These are phyloP conservation scores for Thermoascus crustaceus DNA, from an alignment of 2,329 filamentous ascomycete genomes.

Conservation along the genomic window DNA sequence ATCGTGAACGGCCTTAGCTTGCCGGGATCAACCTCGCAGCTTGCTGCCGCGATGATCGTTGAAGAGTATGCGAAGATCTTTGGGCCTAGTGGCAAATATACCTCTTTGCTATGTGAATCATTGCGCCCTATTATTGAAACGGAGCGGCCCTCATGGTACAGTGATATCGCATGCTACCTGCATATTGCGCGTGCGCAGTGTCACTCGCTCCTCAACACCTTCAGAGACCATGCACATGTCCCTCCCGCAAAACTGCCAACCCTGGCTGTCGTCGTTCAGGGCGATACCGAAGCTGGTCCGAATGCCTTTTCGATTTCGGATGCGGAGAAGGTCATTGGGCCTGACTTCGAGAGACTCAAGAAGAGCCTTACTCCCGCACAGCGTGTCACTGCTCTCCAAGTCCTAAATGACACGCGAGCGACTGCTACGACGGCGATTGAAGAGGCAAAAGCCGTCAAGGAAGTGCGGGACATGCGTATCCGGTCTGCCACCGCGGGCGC, in stretches of 20 bases:
- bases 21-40: constrained; percentile 74
- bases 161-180: constrained; percentile 81
- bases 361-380: constrained; percentile 84
- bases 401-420: constrained; percentile 67
- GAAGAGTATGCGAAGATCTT: constrained; percentile 71
- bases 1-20: constrained; percentile 62
- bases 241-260: constrained; percentile 65
- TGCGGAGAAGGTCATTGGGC: constrained; percentile 76
- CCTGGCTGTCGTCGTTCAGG: constrained; percentile 86
- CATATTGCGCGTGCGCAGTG: constrained; percentile 88
- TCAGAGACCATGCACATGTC: constrained; percentile 83
- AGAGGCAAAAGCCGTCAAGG: constrained; percentile 71
- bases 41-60: constrained; percentile 72
- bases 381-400: constrained; percentile 71
- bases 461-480: constrained; percentile 75
- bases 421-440: constrained; percentile 64
- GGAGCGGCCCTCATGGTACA: constrained; percentile 73
- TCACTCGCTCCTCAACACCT: constrained; percentile 79
- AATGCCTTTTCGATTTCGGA: constrained; percentile 83
- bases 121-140: constrained; percentile 71
- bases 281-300: constrained; percentile 82
- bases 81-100: constrained; percentile 26
- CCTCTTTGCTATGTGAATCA: constrained; percentile 41
- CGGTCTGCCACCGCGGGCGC: constrained; percentile 80
- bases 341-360: constrained; percentile 82